Evolutionary conservation across 2,329 filamentous ascomycete genomes (phyloP).

Genomic region (Cladosporium oxysporum): DNA sequence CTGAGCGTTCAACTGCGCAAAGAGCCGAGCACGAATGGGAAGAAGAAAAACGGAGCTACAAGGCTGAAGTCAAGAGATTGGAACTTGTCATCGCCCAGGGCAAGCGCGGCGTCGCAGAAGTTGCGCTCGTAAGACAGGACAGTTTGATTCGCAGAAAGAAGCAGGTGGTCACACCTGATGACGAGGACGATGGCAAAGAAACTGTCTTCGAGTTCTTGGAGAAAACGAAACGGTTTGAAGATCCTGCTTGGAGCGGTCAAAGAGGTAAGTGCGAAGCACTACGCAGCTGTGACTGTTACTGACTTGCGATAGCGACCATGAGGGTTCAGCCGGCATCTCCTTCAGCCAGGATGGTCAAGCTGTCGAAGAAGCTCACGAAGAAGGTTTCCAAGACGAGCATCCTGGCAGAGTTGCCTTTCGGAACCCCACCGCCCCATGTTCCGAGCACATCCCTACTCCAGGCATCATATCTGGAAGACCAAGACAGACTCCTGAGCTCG

Average conservation of each 20-base stretch:
- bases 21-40: conserved; percentile 38
- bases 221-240: conserved; percentile 29
- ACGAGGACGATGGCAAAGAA: conserved; percentile 30
- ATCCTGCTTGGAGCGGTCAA: conserved; percentile 33
- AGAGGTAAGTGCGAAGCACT: conserved; percentile 30
- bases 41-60: conserved; percentile 39
- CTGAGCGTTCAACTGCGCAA: conserved; percentile 29
- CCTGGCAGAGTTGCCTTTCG: conserved; percentile 37
- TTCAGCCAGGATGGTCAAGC: conserved; percentile 41
- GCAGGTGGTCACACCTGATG: conserved; percentile 23
- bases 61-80: conserved; percentile 46
- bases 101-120: conserved; percentile 43
- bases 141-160: conserved; percentile 40
- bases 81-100: conserved; percentile 47
- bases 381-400: conserved; percentile 36
- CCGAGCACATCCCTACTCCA: conserved; percentile 24
- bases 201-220: conserved; percentile 39
- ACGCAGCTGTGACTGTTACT: conserved; percentile 20
- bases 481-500: conserved; percentile 16
- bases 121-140: conserved; percentile 45
- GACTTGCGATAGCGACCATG: conserved; percentile 32
- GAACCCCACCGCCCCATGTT: conserved; percentile 33
- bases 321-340: conserved; percentile 35
- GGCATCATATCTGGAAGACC: conserved; percentile 27
- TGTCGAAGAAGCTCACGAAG: conserved; percentile 43